Base-by-base conservation (phyloP, 805 yeast genomes). In the Candida nanaspora region DNA sequence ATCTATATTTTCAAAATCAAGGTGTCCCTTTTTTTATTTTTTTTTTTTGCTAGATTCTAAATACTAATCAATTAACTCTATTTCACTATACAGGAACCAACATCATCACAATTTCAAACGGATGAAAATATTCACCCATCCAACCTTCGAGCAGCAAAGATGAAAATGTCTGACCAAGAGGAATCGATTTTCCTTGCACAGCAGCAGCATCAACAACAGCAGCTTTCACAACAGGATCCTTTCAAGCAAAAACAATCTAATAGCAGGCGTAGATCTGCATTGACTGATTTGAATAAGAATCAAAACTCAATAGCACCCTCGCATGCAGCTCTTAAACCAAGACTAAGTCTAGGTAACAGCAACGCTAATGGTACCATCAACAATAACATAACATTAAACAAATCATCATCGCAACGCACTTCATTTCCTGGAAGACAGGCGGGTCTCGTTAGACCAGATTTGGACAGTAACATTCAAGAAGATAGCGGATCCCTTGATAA, bases 51-150 rank as follows among this genome's bases (percentile, higher is more conserved):
- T 29, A 6, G n/a, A 29, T n/a, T 15, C 18, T 15, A 4, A 18
- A 31, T 31, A 31, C 22, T 31, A 31, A 18, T 31, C 19, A 8
- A 4, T 18, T 19, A 6, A 6, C 22, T 8, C n/a, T n/a, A 10
- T 30, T 15, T 6, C 13, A 8, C n/a, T 10, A 6, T 30, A 6
- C 11, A 31, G 34, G 23, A 31, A 7, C 34, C 19, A 3, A 31
- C 8, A 4, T 31, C 27, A 23, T 50, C 58, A 16, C 53, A 48
- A 34, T 55, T 58, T 53, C 62, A 56, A 41, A 41, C 53, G 33
- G 58, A 57, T 28, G 63, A 58, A 44, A 58, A 58, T 39, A 46
- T 55, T 32, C 53, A 22, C 15, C 29, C 20, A 4, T n/a, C 36
- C 11, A n/a, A 33, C 10, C 15, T 33, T 10, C 28, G 36, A 19